These are phyloP conservation scores for Sporothrix curviconia DNA, from an alignment of 2,329 filamentous ascomycete genomes.

Conservation along the genomic window DNA sequence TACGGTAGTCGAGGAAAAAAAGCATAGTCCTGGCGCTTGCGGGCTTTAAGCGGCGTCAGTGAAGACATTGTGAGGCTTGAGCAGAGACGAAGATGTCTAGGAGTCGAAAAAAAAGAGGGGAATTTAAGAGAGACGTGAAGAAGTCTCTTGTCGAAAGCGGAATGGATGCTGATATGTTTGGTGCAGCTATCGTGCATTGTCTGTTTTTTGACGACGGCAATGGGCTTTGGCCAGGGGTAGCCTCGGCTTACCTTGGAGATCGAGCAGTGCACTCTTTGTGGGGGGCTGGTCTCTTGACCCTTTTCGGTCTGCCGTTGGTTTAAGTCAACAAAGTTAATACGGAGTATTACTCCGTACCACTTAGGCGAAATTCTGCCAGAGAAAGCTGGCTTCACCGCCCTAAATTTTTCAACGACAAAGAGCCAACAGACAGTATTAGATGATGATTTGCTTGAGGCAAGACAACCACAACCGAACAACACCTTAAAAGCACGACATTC, in stretches of 20 bases:
- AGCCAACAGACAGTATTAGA: background rate
- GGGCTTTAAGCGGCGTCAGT: slow-evolving; percentile 46
- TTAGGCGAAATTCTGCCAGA: slow-evolving; percentile 11
- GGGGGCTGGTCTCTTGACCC: background rate
- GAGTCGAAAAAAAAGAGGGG: background rate
- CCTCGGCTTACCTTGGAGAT: slow-evolving; percentile 10
- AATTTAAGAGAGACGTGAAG: background rate
- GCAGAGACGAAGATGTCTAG: background rate
- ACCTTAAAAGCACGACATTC: background rate
- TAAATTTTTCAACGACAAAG: slow-evolving; percentile 1
- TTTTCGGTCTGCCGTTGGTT: slow-evolving; percentile 7
- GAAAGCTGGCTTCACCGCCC: slow-evolving; percentile 5
- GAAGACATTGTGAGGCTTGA: slow-evolving; percentile 25
- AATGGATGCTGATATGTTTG: too few relatives aligned
- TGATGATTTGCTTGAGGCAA: too few relatives aligned
- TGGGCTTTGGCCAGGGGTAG: background rate
- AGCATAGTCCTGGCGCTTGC: slow-evolving; percentile 65
- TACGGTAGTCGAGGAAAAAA: slow-evolving; percentile 77
- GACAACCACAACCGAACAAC: background rate
- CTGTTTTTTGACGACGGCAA: background rate
- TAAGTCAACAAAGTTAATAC: too few relatives aligned
- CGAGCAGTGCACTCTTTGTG: background rate
- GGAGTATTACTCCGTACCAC: too few relatives aligned
- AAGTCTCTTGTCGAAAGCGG: background rate
- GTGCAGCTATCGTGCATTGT: too few relatives aligned